Evolutionary conservation across 2,329 filamentous ascomycete species (phyloP).

Genomic region (Penicillium sp.): DNA sequence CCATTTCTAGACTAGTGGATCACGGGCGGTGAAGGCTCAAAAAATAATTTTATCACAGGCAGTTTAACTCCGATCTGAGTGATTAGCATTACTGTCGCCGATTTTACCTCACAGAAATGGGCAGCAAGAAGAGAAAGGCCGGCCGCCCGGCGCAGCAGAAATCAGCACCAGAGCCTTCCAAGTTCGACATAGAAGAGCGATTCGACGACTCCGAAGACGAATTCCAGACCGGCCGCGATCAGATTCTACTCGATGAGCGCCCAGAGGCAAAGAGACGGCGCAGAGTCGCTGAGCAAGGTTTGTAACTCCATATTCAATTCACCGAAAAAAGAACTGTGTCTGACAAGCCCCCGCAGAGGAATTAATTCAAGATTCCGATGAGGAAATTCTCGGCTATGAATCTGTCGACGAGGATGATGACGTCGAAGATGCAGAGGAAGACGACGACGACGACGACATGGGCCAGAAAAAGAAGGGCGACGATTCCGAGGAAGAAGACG

Average conservation of each 20-base stretch:
- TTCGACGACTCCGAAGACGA: constrained; percentile 94
- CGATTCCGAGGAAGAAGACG: constrained; percentile 48
- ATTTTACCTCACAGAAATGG: constrained; percentile 46
- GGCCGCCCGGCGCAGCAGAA: constrained; percentile 46
- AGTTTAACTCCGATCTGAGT: constrained; percentile 6
- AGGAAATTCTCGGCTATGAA: constrained; percentile 62
- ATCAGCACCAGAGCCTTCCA: constrained; percentile 33
- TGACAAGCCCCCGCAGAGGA: constrained; percentile 49
- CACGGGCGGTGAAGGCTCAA: constrained; percentile 36
- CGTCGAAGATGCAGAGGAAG: constrained; percentile 46
- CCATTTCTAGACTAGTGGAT: constrained; percentile 17
- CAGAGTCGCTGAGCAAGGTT: constrained; percentile 68
- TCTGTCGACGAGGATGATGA: constrained; percentile 28
- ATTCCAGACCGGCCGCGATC: constrained; percentile 84
- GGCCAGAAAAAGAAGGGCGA: constrained; percentile 24
- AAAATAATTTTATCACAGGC: constrained; percentile 38
- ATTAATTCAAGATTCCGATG: constrained; percentile 60
- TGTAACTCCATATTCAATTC: constrained; percentile 4
- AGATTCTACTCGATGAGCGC: constrained; percentile 80
- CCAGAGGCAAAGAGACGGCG: constrained; percentile 76
- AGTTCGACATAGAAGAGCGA: constrained; percentile 61
- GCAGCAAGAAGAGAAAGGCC: constrained; percentile 67
- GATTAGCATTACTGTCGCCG: constrained; percentile 4
- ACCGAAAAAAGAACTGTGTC: background rate
- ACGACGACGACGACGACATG: constrained; percentile 34